A percentile compares a stretch with the other conserved stretches of the same genome.
phyloP scores from a whole-genome alignment of 257 asterid species.

The Eustoma russellianum region DNA sequence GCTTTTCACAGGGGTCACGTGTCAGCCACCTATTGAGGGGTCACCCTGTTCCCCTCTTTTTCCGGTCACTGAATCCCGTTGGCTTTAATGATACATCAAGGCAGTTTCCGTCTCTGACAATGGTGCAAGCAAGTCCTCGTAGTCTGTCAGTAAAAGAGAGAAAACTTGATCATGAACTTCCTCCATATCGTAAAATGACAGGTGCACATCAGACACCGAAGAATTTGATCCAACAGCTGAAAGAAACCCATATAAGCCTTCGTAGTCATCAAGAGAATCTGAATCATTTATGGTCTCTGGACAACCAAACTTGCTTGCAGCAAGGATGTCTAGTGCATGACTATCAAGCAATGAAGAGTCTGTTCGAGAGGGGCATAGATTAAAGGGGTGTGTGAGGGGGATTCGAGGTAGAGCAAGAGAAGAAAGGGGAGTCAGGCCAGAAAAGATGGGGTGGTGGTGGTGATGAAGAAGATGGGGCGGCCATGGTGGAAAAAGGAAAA shows the following conservation, averaged over 20 bases:
- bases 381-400: too few relatives aligned
- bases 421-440: too few relatives aligned
- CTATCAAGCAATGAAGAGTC: constrained; percentile 51
- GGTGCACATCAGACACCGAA: constrained; percentile 61
- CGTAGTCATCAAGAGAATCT: constrained; percentile 70
- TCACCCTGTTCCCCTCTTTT: too few relatives aligned
- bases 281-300: constrained; percentile 53
- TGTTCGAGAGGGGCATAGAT: constrained; percentile 50
- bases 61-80: too few relatives aligned
- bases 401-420: too few relatives aligned
- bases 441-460: too few relatives aligned
- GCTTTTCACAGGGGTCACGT: too few relatives aligned
- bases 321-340: constrained; percentile 31
- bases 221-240: constrained; percentile 72
- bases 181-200: constrained; percentile 67
- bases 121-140: constrained; percentile 97
- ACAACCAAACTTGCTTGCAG: constrained; percentile 52
- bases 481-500: too few relatives aligned
- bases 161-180: constrained; percentile 82
- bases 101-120: constrained; percentile 94
- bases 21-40: too few relatives aligned
- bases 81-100: constrained; percentile 87
- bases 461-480: too few relatives aligned
- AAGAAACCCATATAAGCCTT: constrained; percentile 57
- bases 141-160: constrained; percentile 88